phyloP scores from a whole-genome alignment of 2,329 filamentous ascomycete genomes.

The Cladorrhinum sp. region DNA sequence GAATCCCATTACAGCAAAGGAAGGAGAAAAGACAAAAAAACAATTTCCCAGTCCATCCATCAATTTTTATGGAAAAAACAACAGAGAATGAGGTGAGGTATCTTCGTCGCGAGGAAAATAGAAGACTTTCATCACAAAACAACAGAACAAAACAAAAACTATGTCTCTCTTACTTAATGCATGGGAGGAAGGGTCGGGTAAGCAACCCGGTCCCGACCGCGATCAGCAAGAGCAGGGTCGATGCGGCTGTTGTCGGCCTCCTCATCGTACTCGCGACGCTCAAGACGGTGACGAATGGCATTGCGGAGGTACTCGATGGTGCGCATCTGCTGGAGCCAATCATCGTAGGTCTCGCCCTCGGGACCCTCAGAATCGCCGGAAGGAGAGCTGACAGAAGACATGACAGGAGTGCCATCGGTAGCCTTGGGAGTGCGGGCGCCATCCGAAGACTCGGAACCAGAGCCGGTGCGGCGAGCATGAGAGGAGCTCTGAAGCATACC shows the following conservation, averaged over 20 bases:
- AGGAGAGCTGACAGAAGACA: constrained; percentile 51
- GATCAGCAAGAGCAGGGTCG: constrained; percentile 33
- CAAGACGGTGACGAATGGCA: constrained; percentile 56
- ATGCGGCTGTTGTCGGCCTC: constrained; percentile 31
- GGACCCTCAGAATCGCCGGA: constrained; percentile 52
- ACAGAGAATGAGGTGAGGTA: constrained; percentile 4
- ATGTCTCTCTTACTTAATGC: background rate
- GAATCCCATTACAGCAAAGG: background rate
- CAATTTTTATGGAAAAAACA: background rate
- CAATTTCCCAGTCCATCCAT: background rate
- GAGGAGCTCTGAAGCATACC: constrained; percentile 61
- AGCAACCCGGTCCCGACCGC: constrained; percentile 15
- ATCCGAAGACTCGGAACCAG: constrained; percentile 31
- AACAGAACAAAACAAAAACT: background rate
- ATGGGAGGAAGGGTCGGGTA: constrained; percentile 22
- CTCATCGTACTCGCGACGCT: constrained; percentile 51
- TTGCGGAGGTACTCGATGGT: constrained; percentile 60
- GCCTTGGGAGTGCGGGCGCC: constrained; percentile 44
- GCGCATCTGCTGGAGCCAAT: constrained; percentile 64
- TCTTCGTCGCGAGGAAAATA: background rate
- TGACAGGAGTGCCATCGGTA: constrained; percentile 35
- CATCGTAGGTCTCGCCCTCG: constrained; percentile 59
- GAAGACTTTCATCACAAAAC: background rate
- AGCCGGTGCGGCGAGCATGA: constrained; percentile 29
- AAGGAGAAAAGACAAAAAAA: background rate